Conservation (phyloP, 2,329 filamentous ascomycete genomes). For the Diplodia sapinea region DNA sequence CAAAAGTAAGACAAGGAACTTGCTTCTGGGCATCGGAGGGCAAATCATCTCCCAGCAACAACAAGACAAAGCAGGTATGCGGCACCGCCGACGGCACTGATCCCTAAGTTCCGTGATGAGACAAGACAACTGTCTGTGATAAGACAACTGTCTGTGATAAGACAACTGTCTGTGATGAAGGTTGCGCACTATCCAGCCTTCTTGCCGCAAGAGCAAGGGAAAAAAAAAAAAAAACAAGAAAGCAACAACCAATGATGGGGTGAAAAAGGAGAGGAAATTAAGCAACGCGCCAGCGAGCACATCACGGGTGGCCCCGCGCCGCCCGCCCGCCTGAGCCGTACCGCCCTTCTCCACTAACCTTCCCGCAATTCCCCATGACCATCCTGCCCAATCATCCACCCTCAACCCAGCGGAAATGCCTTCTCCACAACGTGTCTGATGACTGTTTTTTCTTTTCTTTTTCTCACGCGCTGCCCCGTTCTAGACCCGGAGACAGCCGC, state of each 20-base stretch:
- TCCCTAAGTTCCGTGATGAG: neutral
- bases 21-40: neutral
- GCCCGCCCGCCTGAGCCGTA: neutral
- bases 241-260: neutral
- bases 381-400: neutral
- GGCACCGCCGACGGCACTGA: neutral
- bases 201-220: neutral
- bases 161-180: no score
- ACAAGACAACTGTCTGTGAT: neutral
- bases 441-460: no score
- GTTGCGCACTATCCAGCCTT: neutral
- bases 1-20: neutral
- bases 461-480: neutral
- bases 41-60: no score
- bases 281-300: neutral
- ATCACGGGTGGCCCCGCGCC: neutral
- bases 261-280: neutral
- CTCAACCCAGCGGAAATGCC: neutral
- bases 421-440: neutral
- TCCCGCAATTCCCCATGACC: neutral
- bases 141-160: no score
- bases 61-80: neutral
- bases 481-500: neutral
- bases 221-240: neutral
- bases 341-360: neutral